Evolutionary conservation across 306 rosid genomes (phyloP), one percentile per base, ranked within the genome.

Genomic region (Prunus armeniaca): DNA sequence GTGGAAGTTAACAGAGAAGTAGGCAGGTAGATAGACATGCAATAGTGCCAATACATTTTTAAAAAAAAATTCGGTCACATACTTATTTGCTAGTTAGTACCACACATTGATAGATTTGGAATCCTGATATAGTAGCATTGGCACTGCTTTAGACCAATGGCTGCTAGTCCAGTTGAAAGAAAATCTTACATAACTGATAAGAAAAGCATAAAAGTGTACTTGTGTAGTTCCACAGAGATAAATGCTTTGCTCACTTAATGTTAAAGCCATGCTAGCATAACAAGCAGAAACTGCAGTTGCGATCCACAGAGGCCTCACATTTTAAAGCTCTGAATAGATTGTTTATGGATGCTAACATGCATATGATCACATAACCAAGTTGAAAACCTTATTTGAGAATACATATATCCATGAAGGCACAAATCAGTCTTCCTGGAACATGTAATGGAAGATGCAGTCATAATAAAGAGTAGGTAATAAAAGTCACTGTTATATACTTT

Each of bases 401-500:
- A 54, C 2, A 43, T 45, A 66, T 70, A 11, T 62, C 46, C 46
- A 55, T 32, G 47, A 76, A 67, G 76, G 60, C 6, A 46, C 22
- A 30, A 66, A 65, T n/a, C 51, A 52, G 52, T 67, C 80, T 57
- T 70, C 57, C 70, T 27, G 6, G 22, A 74, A 82, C 22, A 18
- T 12, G 75, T n/a, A 34, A 32, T 8, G 5, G 10, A 24, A 67
- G 6, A 63, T 41, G 79, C 20, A 77, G 9, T 55, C 70, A 47
- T 38, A 56, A 38, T 24, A 56, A 70, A 49, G 20, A 72, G 46
- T 14, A 7, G 24, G 25, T 6, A 34, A 34, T 17, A 62, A 45
- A n/a, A 43, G 63, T 52, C 12, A 67, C 6, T 45, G 22, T 38
- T 47, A 65, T 71, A 75, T 89, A 94, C 97, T 79, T 89, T 88